Conservation (phyloP, 1,284 basidiomycete species). For the Trichosporon coremiiforme region DNA sequence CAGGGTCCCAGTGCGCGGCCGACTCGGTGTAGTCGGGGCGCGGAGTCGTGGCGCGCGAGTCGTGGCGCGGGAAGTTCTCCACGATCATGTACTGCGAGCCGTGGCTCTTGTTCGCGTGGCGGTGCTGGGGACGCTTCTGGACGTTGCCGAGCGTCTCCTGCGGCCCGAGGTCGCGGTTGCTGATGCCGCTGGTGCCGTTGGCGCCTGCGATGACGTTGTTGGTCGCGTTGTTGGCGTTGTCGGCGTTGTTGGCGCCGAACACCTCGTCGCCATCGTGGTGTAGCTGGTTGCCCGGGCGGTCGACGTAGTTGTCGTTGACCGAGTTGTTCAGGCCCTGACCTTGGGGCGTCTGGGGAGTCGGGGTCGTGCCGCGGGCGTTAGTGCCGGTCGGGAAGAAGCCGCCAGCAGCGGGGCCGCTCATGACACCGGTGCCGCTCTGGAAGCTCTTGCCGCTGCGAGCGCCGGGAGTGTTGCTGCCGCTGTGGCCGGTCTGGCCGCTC, state of each 20-base stretch:
- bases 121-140: constrained; percentile 5
- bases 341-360: not conserved
- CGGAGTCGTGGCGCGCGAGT: not conserved
- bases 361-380: not conserved
- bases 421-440: not conserved
- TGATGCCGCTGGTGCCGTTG: not conserved
- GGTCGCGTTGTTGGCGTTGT: not conserved
- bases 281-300: constrained; percentile 14
- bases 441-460: not conserved
- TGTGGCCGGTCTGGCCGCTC: not conserved
- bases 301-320: constrained; percentile 12
- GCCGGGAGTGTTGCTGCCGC: not conserved
- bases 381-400: constrained; percentile 6
- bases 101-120: not conserved
- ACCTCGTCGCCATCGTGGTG: not conserved
- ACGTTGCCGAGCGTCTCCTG: constrained; percentile 9
- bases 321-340: constrained; percentile 1
- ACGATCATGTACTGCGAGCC: constrained; percentile 22
- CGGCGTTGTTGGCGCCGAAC: not conserved
- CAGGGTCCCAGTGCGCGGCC: constrained; percentile 9
- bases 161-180: not conserved
- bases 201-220: not conserved
- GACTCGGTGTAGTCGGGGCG: constrained; percentile 5
- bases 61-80: constrained; percentile 1
- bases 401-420: constrained; percentile 7